These are phyloP conservation scores for Boeremia exigua DNA, from an alignment of 2,329 filamentous ascomycete genomes.

Conservation along the genomic window DNA sequence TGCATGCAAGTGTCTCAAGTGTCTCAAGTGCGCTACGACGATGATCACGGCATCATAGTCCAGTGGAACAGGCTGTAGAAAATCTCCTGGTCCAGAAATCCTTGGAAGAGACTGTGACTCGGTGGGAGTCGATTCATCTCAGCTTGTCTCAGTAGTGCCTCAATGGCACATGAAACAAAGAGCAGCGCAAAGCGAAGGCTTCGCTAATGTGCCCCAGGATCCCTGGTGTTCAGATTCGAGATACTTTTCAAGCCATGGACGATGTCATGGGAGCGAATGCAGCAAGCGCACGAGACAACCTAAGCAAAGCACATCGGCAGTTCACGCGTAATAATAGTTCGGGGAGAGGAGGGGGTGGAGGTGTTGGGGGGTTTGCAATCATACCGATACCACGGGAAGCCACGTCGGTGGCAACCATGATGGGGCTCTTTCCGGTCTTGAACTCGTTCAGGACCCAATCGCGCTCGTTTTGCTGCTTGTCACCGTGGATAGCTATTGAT, in stretches of 20 bases:
- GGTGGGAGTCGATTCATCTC: slow-evolving; percentile 76
- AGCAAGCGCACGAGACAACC: slow-evolving; percentile 77
- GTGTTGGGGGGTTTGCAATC: slow-evolving; percentile 69
- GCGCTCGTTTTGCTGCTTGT: slow-evolving; percentile 99
- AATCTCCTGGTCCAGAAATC: slow-evolving; percentile 70
- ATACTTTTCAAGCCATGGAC: slow-evolving; percentile 86
- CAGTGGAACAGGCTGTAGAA: slow-evolving; percentile 57
- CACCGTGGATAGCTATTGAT: slow-evolving; percentile 85
- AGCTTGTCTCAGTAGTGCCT: slow-evolving; percentile 75
- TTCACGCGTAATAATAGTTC: slow-evolving; percentile 62
- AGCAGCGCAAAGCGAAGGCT: slow-evolving; percentile 70
- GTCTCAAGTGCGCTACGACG: slow-evolving; percentile 61
- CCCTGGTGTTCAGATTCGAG: slow-evolving; percentile 78
- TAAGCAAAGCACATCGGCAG: slow-evolving; percentile 85
- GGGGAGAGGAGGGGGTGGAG: slow-evolving; percentile 48
- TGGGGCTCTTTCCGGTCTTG: slow-evolving; percentile 98
- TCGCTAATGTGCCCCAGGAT: slow-evolving; percentile 87
- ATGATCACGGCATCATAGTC: slow-evolving; percentile 51
- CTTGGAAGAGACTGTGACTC: slow-evolving; percentile 73
- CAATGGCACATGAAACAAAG: slow-evolving; percentile 73
- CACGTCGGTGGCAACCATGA: slow-evolving; percentile 99
- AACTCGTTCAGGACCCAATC: slow-evolving; percentile 99
- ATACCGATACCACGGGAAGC: slow-evolving; percentile 99
- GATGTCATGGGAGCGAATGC: slow-evolving; percentile 83
- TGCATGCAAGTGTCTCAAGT: slow-evolving; percentile 65